These are phyloP conservation scores for Cystobasidium pallidum DNA, from an alignment of 1,284 basidiomycete species.

Conservation along the genomic window DNA sequence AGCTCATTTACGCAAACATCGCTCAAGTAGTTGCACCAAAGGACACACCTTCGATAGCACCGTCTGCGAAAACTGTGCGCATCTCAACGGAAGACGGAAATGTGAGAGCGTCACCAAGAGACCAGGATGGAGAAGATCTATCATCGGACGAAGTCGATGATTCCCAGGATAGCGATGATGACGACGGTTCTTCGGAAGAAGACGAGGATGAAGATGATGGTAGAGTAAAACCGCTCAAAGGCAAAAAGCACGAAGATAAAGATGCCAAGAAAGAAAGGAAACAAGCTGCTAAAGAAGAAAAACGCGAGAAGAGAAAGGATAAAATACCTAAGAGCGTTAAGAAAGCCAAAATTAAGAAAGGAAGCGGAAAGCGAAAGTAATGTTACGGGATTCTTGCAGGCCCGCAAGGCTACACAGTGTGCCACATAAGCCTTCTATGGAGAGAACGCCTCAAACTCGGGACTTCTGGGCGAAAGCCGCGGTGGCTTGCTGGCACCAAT, in stretches of 20 bases:
- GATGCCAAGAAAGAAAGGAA: slow-evolving; percentile 95
- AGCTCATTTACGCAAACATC: slow-evolving; percentile 80
- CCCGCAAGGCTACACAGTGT: too few relatives aligned
- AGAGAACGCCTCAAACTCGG: too few relatives aligned
- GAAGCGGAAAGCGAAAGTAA: slow-evolving; percentile 50
- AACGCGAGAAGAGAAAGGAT: slow-evolving; percentile 80
- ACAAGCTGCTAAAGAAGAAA: slow-evolving; percentile 81
- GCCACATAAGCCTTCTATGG: too few relatives aligned
- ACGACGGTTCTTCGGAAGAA: slow-evolving; percentile 33
- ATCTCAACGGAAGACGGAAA: slow-evolving; percentile 7
- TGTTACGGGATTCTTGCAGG: too few relatives aligned
- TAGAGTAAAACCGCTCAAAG: slow-evolving; percentile 67
- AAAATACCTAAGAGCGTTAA: slow-evolving; percentile 96
- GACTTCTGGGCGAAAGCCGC: too few relatives aligned
- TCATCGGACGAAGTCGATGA: slow-evolving; percentile 55
- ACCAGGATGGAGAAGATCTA: slow-evolving; percentile 42
- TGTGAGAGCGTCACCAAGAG: slow-evolving; percentile 2
- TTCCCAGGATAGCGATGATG: slow-evolving; percentile 16
- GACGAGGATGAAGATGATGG: slow-evolving; percentile 55
- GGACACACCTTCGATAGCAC: neutral
- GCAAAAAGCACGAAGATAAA: slow-evolving; percentile 86
- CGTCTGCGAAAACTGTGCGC: slow-evolving; percentile 1
- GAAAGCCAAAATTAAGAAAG: slow-evolving; percentile 73
- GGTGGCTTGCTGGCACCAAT: too few relatives aligned
- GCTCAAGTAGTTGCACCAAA: slow-evolving; percentile 67